Evolutionary conservation across 306 rosid genomes (phyloP).

Genomic region (Trichosanthes cucumerina): DNA sequence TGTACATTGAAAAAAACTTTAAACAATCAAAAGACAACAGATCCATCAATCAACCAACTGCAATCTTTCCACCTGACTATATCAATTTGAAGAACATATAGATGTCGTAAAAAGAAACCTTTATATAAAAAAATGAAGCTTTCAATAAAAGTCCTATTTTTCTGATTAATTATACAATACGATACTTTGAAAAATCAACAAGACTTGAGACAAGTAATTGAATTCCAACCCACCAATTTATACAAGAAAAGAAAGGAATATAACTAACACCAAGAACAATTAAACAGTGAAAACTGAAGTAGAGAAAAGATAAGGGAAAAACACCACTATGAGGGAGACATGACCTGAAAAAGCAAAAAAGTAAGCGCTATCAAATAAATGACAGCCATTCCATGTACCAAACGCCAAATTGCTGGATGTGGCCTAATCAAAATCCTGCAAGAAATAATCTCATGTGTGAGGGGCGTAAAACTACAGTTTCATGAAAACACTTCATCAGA

Average conservation of each 20-base stretch:
- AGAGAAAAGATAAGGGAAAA: background rate
- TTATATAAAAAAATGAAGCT: background rate
- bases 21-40: background rate
- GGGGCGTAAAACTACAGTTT: background rate
- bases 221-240: background rate
- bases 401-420: conserved; percentile 98
- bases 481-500: background rate
- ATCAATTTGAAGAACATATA: background rate
- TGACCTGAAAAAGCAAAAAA: conserved; percentile 95
- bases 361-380: conserved; percentile 89
- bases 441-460: conserved; percentile 3
- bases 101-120: background rate
- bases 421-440: conserved; percentile 95
- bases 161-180: background rate
- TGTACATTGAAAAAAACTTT: background rate
- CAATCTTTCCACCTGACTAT: background rate
- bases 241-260: background rate
- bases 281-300: background rate
- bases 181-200: background rate
- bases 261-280: background rate
- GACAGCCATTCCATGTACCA: conserved; percentile 98
- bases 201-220: background rate
- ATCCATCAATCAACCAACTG: background rate
- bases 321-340: background rate
- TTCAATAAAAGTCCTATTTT: background rate